Percentiles rank a stretch among this genome's conserved stretches.
Conservation (phyloP, 352 stramenopile genomes). For the Phytophthora palmivora region DNA sequence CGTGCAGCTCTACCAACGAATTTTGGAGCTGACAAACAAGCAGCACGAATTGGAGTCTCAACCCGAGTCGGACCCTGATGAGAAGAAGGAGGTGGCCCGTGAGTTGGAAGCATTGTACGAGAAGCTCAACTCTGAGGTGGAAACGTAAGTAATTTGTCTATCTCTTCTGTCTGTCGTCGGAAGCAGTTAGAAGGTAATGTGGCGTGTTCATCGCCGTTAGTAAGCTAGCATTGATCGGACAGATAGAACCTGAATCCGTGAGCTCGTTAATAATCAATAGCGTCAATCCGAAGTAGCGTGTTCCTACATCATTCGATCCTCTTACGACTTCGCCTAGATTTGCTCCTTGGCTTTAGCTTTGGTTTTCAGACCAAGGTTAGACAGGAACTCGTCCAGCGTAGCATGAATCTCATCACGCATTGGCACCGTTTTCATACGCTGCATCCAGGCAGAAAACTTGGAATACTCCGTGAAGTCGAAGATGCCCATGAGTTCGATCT, state of each 20-base stretch:
- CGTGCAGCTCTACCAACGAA: conserved; percentile 69
- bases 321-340: too few relatives aligned
- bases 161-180: conserved; percentile 28
- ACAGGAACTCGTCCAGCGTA: conserved; percentile 33
- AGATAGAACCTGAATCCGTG: conserved; percentile 8
- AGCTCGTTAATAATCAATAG: conserved; percentile 31
- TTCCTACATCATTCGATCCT: not conserved
- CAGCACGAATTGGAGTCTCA: conserved; percentile 60
- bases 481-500: conserved; percentile 46
- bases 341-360: conserved; percentile 21
- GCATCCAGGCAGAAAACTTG: conserved; percentile 46
- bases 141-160: conserved; percentile 41
- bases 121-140: conserved; percentile 49
- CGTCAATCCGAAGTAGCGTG: conserved; percentile 5
- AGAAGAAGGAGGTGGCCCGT: conserved; percentile 50
- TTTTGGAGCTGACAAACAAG: conserved; percentile 66
- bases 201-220: conserved; percentile 16
- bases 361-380: conserved; percentile 23
- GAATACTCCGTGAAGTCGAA: conserved; percentile 47
- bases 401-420: conserved; percentile 53
- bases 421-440: conserved; percentile 50
- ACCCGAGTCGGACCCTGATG: conserved; percentile 37
- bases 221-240: conserved; percentile 25
- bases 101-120: conserved; percentile 60
- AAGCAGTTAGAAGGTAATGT: conserved; percentile 23